A percentile compares a stretch with the other conserved stretches of the same genome.
These are phyloP conservation scores for Holtermannia corniformis DNA, from an alignment of 768 basidiomycete genomes.

Conservation along the genomic window DNA sequence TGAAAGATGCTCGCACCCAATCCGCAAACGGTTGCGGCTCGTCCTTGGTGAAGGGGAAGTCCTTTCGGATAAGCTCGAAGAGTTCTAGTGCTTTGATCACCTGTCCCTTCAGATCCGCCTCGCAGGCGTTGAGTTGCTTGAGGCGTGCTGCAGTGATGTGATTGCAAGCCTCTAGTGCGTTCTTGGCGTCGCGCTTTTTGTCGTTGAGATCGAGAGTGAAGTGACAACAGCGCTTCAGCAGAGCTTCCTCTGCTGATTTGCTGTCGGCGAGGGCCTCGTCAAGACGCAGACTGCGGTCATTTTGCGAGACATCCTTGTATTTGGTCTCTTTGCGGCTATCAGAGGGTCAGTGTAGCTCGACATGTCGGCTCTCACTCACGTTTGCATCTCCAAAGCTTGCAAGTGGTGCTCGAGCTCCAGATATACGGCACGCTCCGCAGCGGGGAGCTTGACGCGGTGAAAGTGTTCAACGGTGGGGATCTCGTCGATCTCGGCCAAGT, in stretches of 20 bases:
- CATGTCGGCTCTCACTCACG: constrained; percentile 24
- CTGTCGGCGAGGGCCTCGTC: constrained; percentile 79
- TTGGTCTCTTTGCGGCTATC: constrained; percentile 33
- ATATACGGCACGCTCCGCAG: constrained; percentile 89
- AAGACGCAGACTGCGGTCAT: constrained; percentile 76
- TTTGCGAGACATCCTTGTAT: constrained; percentile 29
- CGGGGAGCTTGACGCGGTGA: constrained; percentile 62
- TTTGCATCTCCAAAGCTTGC: constrained; percentile 74
- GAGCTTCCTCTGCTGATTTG: constrained; percentile 68
- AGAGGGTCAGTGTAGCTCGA: too few relatives aligned
- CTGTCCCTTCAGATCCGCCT: constrained; percentile 57
- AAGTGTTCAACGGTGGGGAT: constrained; percentile 66
- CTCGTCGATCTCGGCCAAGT: constrained; percentile 93
- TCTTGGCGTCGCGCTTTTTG: constrained; percentile 42
- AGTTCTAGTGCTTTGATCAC: constrained; percentile 58
- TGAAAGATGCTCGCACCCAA: constrained; percentile 22
- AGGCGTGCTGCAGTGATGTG: constrained; percentile 76
- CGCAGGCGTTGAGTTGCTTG: constrained; percentile 69
- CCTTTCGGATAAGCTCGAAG: constrained; percentile 50
- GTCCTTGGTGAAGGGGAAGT: constrained; percentile 57
- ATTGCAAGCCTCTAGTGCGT: constrained; percentile 88
- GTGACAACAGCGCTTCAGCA: constrained; percentile 90
- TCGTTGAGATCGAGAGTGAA: constrained; percentile 46
- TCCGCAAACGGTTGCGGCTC: constrained; percentile 57
- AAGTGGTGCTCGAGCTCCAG: constrained; percentile 88